A percentile compares a stretch with the other conserved stretches of the same genome.
phyloP scores from a whole-genome alignment of 2,329 filamentous ascomycete species.

The Claviceps pazoutovae region DNA sequence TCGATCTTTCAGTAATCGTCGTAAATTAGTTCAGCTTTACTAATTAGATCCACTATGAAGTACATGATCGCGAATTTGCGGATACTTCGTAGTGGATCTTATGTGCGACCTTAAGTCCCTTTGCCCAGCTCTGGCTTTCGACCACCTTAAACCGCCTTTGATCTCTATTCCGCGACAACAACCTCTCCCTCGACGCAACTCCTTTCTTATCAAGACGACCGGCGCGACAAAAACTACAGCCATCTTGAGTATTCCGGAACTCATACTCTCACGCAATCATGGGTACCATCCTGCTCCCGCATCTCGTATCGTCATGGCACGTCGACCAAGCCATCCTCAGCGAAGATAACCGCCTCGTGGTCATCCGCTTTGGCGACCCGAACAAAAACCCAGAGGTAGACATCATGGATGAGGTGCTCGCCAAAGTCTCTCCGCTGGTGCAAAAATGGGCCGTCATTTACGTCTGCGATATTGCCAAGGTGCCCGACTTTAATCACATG shows the following conservation, averaged over 20 bases:
- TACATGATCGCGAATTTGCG: too few species aligned
- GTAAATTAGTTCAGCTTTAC: too few species aligned
- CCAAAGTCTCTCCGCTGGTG: conserved; percentile 81
- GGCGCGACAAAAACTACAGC: neutral
- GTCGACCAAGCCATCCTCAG: conserved; percentile 86
- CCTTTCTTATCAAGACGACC: neutral
- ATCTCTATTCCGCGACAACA: too few species aligned
- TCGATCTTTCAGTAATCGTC: too few species aligned
- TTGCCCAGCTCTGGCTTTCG: too few species aligned
- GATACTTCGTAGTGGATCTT: too few species aligned
- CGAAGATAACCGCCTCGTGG: conserved; percentile 83
- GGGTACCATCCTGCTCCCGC: conserved; percentile 84
- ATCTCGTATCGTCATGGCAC: conserved; percentile 88
- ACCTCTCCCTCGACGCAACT: neutral
- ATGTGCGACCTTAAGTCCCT: too few species aligned
- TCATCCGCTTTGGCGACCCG: conserved; percentile 71
- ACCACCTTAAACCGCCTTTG: too few species aligned
- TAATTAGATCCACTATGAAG: too few species aligned
- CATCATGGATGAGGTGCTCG: conserved; percentile 80
- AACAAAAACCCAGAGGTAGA: conserved; percentile 60
- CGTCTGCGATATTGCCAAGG: conserved; percentile 81
- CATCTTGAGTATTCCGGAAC: too few species aligned
- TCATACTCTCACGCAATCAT: conserved; percentile 17
- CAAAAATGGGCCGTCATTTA: conserved; percentile 92
- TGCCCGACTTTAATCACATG: conserved; percentile 92